phyloP scores from a whole-genome alignment of 352 stramenopile genomes.

The Pythium dissotocum region DNA sequence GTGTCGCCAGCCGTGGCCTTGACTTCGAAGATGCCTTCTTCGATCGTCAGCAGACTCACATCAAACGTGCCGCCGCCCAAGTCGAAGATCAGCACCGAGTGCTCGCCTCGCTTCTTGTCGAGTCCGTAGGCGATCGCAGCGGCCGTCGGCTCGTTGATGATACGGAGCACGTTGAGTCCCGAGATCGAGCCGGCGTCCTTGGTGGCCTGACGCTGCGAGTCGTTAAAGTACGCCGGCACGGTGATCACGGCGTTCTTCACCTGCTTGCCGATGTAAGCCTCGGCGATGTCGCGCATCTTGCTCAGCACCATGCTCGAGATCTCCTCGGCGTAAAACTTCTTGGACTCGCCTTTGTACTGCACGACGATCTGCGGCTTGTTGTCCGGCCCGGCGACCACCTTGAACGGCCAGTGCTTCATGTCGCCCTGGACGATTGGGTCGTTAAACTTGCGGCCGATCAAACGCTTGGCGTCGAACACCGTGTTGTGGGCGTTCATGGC shows the following conservation, averaged over 20 bases:
- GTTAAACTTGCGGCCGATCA: conserved; percentile 92
- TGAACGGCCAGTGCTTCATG: conserved; percentile 65
- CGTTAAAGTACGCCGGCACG: conserved; percentile 32
- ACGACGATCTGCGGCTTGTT: conserved; percentile 57
- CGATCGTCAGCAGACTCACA: conserved; percentile 92
- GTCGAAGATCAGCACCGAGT: conserved; percentile 97
- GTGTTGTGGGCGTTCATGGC: conserved; percentile 85
- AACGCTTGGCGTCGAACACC: conserved; percentile 34
- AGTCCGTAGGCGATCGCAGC: conserved; percentile 95
- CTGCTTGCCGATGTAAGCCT: conserved; percentile 36
- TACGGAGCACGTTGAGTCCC: conserved; percentile 34
- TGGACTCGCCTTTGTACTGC: conserved; percentile 39
- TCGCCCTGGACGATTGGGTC: conserved; percentile 87
- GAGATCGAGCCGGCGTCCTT: conserved; percentile 34
- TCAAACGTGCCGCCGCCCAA: conserved; percentile 95
- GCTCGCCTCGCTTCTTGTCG: conserved; percentile 93
- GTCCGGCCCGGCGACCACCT: conserved; percentile 91
- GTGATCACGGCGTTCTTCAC: conserved; percentile 34
- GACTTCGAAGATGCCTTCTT: conserved; percentile 96
- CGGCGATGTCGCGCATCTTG: conserved; percentile 51
- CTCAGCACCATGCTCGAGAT: conserved; percentile 57
- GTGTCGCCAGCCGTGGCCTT: conserved; percentile 95
- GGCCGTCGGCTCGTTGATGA: conserved; percentile 95
- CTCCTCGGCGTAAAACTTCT: conserved; percentile 69
- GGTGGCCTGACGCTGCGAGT: conserved; percentile 31